phyloP scores from a whole-genome alignment of 108 stramenopile species.

The Cylindrotheca closterium region DNA sequence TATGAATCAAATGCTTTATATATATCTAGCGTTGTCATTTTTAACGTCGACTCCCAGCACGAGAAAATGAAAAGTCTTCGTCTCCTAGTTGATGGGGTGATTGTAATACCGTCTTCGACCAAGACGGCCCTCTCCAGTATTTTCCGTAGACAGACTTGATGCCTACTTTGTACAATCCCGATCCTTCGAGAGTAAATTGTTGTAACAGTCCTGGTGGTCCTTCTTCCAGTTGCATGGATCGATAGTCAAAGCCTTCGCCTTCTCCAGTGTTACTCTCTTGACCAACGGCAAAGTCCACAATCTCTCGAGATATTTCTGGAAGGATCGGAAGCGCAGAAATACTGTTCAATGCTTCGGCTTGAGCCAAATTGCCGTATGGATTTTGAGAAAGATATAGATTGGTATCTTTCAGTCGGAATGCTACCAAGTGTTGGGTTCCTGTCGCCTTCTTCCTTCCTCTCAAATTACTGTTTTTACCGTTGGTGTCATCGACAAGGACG shows the following conservation, averaged over 20 bases:
- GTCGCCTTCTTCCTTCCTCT: not conserved
- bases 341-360: not conserved
- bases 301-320: not conserved
- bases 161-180: not conserved
- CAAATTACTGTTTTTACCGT: too few species aligned
- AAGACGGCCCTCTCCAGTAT: not conserved
- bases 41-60: too few species aligned
- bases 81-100: not conserved
- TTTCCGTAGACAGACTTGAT: not conserved
- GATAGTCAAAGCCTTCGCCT: conserved; percentile 1
- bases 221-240: not conserved
- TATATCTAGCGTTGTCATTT: too few species aligned
- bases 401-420: not conserved
- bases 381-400: not conserved
- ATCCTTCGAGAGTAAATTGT: not conserved
- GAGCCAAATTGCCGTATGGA: not conserved
- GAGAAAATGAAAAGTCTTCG: not conserved
- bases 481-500: too few species aligned
- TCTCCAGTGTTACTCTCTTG: not conserved
- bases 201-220: not conserved
- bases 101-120: not conserved
- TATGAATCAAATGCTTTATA: too few species aligned
- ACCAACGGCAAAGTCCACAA: not conserved
- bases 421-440: not conserved
- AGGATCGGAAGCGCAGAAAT: not conserved